Conservation (phyloP, 257 asterid genomes). For the Voacanga thouarsii region DNA sequence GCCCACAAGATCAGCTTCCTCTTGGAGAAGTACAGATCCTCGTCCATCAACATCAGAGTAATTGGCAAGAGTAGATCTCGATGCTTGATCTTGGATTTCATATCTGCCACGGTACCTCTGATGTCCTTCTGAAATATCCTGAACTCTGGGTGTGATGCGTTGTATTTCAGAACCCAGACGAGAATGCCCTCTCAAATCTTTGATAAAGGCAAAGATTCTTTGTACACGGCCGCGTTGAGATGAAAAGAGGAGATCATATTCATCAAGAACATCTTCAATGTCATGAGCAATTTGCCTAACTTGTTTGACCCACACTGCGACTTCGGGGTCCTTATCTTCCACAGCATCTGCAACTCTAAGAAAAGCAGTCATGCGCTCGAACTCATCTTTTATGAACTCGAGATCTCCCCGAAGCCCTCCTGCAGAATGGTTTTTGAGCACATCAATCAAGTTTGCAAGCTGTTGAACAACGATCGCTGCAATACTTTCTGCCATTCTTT, state of each 20-base stretch:
- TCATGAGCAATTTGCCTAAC: too few relatives aligned
- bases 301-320: too few relatives aligned
- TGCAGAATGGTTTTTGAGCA: neutral
- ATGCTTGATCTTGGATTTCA: too few relatives aligned
- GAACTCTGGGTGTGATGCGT: neutral
- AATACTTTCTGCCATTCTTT: conserved; percentile 7
- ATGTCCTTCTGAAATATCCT: too few relatives aligned
- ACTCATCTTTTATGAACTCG: too few relatives aligned
- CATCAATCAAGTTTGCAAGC: neutral
- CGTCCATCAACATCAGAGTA: conserved; percentile 5
- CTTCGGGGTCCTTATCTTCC: too few relatives aligned
- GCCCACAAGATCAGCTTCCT: conserved; percentile 17
- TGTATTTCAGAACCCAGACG: conserved; percentile 6
- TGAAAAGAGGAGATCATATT: too few relatives aligned
- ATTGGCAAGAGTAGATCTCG: neutral
- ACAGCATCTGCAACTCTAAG: too few relatives aligned
- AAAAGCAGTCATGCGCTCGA: too few relatives aligned
- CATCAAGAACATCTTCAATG: too few relatives aligned
- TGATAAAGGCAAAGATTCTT: neutral
- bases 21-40: conserved; percentile 6
- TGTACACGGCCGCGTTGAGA: too few relatives aligned
- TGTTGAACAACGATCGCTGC: neutral
- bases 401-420: neutral
- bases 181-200: conserved; percentile 16
- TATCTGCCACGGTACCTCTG: too few relatives aligned